Conservation (phyloP, 1,284 basidiomycete genomes). For the Phlebopus sp. region DNA sequence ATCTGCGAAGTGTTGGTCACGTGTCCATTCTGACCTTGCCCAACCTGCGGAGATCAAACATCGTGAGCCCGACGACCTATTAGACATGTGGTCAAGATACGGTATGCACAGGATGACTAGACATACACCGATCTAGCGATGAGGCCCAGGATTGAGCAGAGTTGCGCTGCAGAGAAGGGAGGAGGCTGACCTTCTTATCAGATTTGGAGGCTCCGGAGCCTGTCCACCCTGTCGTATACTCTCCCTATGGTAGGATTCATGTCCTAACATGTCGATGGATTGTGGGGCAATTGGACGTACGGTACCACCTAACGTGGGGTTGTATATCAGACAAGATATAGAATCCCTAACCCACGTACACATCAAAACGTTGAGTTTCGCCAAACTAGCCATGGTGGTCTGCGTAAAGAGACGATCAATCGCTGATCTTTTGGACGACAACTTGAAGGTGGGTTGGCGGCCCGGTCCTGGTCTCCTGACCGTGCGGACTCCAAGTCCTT, state of each 20-base stretch:
- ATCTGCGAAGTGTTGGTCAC: background rate
- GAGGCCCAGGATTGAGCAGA: background rate
- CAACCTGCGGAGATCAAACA: constrained; percentile 85
- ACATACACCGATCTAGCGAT: constrained; percentile 62
- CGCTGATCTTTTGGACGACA: too few relatives aligned
- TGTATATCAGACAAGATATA: background rate
- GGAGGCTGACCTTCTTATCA: constrained; percentile 77
- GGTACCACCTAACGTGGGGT: constrained; percentile 54
- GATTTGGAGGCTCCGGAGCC: constrained; percentile 87
- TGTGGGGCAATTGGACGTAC: constrained; percentile 35
- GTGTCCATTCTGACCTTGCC: constrained; percentile 60
- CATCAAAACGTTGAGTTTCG: constrained; percentile 71
- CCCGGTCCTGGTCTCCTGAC: too few relatives aligned
- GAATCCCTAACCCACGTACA: constrained; percentile 42
- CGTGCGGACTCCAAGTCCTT: too few relatives aligned
- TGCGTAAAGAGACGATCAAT: background rate
- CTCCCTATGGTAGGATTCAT: constrained; percentile 49
- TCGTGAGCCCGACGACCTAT: constrained; percentile 85
- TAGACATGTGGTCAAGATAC: constrained; percentile 10
- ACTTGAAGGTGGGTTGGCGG: too few relatives aligned
- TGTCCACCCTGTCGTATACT: constrained; percentile 95
- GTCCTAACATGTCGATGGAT: background rate
- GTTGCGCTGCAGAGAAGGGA: background rate
- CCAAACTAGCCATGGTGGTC: constrained; percentile 36
- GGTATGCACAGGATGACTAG: constrained; percentile 2